A percentile compares a stretch with the other conserved stretches of the same genome.
Evolutionary conservation across 2,329 filamentous ascomycete species (phyloP).

Genomic region (Xylaria sp.): DNA sequence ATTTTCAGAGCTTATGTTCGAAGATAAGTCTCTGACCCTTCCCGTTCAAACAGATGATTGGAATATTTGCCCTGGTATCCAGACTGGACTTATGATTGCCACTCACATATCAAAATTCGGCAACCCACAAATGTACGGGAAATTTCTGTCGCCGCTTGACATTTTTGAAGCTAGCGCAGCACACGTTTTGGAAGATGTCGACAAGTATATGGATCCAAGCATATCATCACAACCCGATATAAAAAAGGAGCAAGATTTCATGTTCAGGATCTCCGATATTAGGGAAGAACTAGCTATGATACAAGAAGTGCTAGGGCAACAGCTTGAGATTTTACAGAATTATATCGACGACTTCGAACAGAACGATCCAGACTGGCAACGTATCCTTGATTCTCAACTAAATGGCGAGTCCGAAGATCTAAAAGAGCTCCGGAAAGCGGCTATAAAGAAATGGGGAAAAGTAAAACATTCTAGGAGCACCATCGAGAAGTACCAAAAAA

Average conservation of each 20-base stretch:
- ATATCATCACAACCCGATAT: conserved; percentile 4
- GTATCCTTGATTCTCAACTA: background rate
- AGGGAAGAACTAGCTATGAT: conserved; percentile 35
- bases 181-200: background rate
- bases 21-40: background rate
- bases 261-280: conserved; percentile 30
- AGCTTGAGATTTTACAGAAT: conserved; percentile 12
- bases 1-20: conserved; percentile 4
- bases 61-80: conserved; percentile 10
- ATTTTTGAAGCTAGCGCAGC: conserved; percentile 17
- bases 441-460: background rate
- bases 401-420: background rate
- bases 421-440: too few relatives aligned
- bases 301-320: conserved; percentile 20
- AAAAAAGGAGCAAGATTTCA: conserved; percentile 15
- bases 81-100: conserved; percentile 1
- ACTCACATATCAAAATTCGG: conserved; percentile 8
- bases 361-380: background rate
- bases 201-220: background rate
- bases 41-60: too few relatives aligned
- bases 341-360: conserved; percentile 19
- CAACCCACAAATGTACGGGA: background rate
- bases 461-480: background rate
- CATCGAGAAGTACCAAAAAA: conserved; percentile 1
- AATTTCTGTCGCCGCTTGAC: conserved; percentile 17